These are phyloP conservation scores for Trichoderma breve DNA, from an alignment of 2,329 filamentous ascomycete species.

Conservation along the genomic window DNA sequence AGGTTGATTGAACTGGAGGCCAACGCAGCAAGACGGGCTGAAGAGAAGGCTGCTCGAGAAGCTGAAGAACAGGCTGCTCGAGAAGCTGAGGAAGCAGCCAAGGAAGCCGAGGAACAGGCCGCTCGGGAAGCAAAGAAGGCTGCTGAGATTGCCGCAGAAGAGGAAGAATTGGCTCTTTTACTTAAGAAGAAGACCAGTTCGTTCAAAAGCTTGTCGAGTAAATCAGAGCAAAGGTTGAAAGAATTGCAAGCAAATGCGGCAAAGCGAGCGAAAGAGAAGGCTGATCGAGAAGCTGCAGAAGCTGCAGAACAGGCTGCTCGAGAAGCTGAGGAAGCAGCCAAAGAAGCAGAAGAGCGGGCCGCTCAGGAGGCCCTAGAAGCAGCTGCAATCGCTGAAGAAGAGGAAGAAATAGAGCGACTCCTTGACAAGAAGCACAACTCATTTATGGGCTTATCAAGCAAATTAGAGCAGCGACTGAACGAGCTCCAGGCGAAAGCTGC, in stretches of 20 bases:
- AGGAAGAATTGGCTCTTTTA: conserved; percentile 40
- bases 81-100: conserved; percentile 28
- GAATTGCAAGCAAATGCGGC: neutral
- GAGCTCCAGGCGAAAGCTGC: conserved; percentile 10
- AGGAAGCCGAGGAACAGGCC: conserved; percentile 24
- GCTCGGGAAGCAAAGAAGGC: conserved; percentile 23
- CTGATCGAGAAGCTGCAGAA: conserved; percentile 12
- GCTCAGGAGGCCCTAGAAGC: conserved; percentile 22
- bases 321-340: conserved; percentile 26
- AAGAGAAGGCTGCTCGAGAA: conserved; percentile 33
- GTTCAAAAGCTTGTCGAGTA: conserved; percentile 22
- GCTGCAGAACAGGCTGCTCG: conserved; percentile 28
- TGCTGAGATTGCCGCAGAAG: conserved; percentile 28
- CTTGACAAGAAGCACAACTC: conserved; percentile 48
- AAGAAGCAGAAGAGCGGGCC: conserved; percentile 20
- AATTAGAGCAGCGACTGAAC: neutral
- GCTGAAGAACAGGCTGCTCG: conserved; percentile 34
- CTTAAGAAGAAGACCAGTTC: conserved; percentile 48
- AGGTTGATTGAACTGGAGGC: conserved; percentile 40
- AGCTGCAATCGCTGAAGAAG: conserved; percentile 28
- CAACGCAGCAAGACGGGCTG: conserved; percentile 36
- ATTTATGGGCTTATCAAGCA: conserved; percentile 23
- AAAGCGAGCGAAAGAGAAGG: neutral
- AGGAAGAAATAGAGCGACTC: conserved; percentile 41
- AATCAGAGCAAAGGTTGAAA: neutral